These are phyloP conservation scores for Alternaria panax DNA, from an alignment of 2,329 filamentous ascomycete species.

Conservation along the genomic window DNA sequence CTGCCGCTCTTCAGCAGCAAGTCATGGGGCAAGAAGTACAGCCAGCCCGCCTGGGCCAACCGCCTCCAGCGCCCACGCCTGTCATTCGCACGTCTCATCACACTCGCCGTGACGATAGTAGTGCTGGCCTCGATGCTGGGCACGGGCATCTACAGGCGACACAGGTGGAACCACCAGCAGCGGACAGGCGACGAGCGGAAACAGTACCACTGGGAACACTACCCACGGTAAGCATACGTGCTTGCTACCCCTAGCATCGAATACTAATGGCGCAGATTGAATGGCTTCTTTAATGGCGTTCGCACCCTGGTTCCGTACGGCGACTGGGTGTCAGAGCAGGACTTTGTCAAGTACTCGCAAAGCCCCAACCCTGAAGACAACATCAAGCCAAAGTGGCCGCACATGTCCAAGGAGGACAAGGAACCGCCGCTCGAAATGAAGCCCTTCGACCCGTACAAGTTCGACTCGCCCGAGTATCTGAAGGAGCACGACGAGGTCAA, in stretches of 20 bases:
- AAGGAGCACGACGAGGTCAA: slow-evolving; percentile 62
- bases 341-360: slow-evolving; percentile 51
- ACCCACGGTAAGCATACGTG: slow-evolving; percentile 46
- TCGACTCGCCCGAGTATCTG: slow-evolving; percentile 53
- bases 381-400: slow-evolving; percentile 48
- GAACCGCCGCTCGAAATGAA: slow-evolving; percentile 51
- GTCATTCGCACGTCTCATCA: slow-evolving; percentile 53
- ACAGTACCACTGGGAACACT: slow-evolving; percentile 57
- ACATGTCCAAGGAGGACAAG: slow-evolving; percentile 46
- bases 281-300: slow-evolving; percentile 59
- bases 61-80: slow-evolving; percentile 53
- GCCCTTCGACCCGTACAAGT: slow-evolving; percentile 57
- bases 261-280: slow-evolving; percentile 47
- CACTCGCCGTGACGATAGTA: slow-evolving; percentile 51
- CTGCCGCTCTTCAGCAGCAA: slow-evolving; percentile 50
- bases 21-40: slow-evolving; percentile 44
- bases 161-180: slow-evolving; percentile 44
- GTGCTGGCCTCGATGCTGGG: slow-evolving; percentile 53
- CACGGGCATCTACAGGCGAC: slow-evolving; percentile 52
- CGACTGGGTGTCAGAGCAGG: slow-evolving; percentile 56
- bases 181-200: slow-evolving; percentile 43
- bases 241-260: background rate
- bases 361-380: slow-evolving; percentile 49
- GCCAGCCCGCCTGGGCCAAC: slow-evolving; percentile 48
- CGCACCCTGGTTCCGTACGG: slow-evolving; percentile 54